phyloP scores from a whole-genome alignment of 768 basidiomycete genomes.

The Suillus discolor region DNA sequence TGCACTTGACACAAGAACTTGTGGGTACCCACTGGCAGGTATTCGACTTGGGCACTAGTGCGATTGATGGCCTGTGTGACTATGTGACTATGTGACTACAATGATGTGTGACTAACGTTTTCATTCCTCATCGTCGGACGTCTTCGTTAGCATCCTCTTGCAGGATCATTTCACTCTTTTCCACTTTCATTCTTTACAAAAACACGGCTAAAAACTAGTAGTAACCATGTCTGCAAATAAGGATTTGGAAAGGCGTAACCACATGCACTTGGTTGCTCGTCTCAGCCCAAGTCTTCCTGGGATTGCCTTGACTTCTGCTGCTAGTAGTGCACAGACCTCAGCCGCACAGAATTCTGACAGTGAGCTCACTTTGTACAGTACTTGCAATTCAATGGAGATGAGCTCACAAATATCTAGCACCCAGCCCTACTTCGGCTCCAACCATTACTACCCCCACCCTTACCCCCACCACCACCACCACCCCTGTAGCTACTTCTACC shows the following conservation, averaged over 20 bases:
- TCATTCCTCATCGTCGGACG: background rate
- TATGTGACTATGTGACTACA: too few relatives aligned
- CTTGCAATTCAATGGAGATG: constrained; percentile 9
- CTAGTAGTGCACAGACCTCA: background rate
- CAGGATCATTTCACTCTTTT: constrained; percentile 23
- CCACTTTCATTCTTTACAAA: constrained; percentile 25
- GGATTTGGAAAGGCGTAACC: constrained; percentile 20
- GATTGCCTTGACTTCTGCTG: background rate
- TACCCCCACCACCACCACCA: constrained; percentile 17
- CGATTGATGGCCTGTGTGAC: too few relatives aligned
- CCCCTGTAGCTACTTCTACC: constrained; percentile 8
- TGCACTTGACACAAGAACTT: background rate
- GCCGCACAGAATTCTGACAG: background rate
- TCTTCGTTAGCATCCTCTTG: background rate
- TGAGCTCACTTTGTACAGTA: constrained; percentile 3
- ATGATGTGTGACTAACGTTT: too few relatives aligned
- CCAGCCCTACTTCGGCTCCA: constrained; percentile 2
- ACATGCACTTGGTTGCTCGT: constrained; percentile 15
- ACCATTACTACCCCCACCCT: constrained; percentile 12
- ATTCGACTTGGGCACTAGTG: too few relatives aligned
- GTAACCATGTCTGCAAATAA: constrained; percentile 10
- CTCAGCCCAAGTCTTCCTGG: constrained; percentile 6
- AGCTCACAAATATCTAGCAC: background rate
- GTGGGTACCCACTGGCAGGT: background rate
- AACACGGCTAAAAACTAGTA: background rate